These are phyloP conservation scores for Phytophthora agathidicida DNA, from an alignment of 352 stramenopile species.

Conservation along the genomic window DNA sequence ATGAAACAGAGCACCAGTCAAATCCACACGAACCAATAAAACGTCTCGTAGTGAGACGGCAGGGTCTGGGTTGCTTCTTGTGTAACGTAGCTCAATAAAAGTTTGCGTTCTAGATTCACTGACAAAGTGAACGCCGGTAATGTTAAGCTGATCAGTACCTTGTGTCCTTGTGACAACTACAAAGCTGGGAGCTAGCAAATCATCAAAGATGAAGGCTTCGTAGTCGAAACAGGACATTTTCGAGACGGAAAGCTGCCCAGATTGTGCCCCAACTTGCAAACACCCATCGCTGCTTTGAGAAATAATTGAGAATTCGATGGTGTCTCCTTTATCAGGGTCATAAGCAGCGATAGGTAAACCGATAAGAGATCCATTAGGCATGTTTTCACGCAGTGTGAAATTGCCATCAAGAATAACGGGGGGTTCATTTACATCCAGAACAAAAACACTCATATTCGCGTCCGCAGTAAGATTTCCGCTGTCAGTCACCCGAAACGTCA, in stretches of 20 bases:
- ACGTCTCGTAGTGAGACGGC: slow-evolving; percentile 1
- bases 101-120: slow-evolving; percentile 3
- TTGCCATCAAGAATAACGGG: slow-evolving; percentile 35
- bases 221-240: slow-evolving; percentile 57
- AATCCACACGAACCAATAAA: slow-evolving; percentile 10
- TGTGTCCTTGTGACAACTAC: neutral
- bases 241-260: slow-evolving; percentile 48
- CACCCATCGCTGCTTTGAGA: slow-evolving; percentile 45
- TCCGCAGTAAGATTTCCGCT: slow-evolving; percentile 22
- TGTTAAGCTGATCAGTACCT: slow-evolving; percentile 3
- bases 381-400: slow-evolving; percentile 44
- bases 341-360: slow-evolving; percentile 18
- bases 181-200: slow-evolving; percentile 6
- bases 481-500: slow-evolving; percentile 43
- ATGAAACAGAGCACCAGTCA: slow-evolving; percentile 2
- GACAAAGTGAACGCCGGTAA: slow-evolving; percentile 16
- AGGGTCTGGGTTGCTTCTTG: neutral
- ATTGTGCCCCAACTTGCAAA: slow-evolving; percentile 36
- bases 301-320: slow-evolving; percentile 32
- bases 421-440: slow-evolving; percentile 57
- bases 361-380: slow-evolving; percentile 21
- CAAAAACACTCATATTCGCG: slow-evolving; percentile 38
- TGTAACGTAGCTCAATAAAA: slow-evolving; percentile 16
- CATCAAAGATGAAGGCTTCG: slow-evolving; percentile 42
- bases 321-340: slow-evolving; percentile 21